Evolutionary conservation across 148 eudicot species (phyloP).

Genomic region (Rheum nobile): DNA sequence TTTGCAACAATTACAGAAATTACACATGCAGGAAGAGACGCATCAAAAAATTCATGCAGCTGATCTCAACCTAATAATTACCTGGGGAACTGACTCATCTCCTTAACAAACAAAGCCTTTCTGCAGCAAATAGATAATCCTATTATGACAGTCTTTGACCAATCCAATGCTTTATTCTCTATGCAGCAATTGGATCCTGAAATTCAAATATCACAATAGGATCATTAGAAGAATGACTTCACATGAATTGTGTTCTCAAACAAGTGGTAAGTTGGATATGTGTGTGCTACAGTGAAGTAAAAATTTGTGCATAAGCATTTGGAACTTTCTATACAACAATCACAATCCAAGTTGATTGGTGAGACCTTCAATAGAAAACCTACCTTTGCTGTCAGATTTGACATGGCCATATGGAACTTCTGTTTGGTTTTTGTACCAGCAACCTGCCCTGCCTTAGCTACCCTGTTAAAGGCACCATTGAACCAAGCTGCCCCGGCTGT

Average conservation of each 20-base stretch:
- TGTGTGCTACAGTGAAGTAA: neutral
- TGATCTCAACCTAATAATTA: neutral
- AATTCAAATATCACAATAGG: neutral
- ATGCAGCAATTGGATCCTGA: neutral
- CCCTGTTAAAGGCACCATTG: constrained; percentile 79
- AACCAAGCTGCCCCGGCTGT: constrained; percentile 90
- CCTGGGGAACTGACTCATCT: neutral
- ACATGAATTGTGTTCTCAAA: neutral
- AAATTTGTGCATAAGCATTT: neutral
- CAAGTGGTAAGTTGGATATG: too few relatives aligned
- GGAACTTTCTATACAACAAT: neutral
- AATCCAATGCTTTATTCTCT: neutral
- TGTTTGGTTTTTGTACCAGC: constrained; percentile 81
- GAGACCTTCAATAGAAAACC: neutral
- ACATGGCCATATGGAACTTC: constrained; percentile 58
- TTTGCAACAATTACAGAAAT: neutral
- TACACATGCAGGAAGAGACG: neutral
- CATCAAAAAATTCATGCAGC: neutral
- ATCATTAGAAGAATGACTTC: neutral
- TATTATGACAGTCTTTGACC: neutral
- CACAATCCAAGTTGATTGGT: neutral
- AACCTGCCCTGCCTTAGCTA: constrained; percentile 78
- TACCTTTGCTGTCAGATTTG: constrained; percentile 82
- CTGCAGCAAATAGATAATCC: neutral
- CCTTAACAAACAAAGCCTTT: neutral